Evolutionary conservation across 192 early-diverging fungal species (phyloP).

Genomic region (Chytriomyces sp.): DNA sequence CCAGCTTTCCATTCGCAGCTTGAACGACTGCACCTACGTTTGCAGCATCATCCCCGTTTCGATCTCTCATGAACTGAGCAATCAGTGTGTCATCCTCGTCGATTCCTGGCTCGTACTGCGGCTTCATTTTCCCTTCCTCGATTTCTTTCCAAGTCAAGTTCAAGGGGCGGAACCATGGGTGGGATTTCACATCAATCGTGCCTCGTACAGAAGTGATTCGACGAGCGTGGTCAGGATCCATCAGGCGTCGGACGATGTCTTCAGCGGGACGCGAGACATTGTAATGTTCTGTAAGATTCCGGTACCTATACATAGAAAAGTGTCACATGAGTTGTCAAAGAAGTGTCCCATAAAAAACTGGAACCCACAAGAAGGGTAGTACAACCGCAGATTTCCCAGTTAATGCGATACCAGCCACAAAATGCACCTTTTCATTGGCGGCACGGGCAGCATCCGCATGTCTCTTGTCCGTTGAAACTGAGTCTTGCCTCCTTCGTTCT

Average conservation of each 20-base stretch:
- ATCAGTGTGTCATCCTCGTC: constrained; percentile 7
- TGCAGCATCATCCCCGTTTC: not conserved
- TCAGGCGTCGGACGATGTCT: constrained; percentile 30
- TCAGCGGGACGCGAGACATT: constrained; percentile 30
- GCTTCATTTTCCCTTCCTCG: constrained; percentile 33
- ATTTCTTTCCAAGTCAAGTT: constrained; percentile 30
- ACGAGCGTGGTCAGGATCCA: constrained; percentile 29
- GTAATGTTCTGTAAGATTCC: constrained; percentile 33
- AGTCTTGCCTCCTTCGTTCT: too few relatives aligned
- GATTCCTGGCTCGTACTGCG: constrained; percentile 23
- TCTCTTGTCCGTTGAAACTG: too few relatives aligned
- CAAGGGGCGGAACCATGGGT: constrained; percentile 33
- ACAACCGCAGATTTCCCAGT: not conserved
- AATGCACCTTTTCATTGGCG: not conserved
- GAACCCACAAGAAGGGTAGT: constrained; percentile 15
- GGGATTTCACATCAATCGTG: constrained; percentile 21
- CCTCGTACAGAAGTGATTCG: constrained; percentile 22
- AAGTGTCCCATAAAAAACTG: not conserved
- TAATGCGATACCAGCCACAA: constrained; percentile 24
- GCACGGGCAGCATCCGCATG: too few relatives aligned
- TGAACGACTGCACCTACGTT: not conserved
- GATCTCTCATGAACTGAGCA: not conserved
- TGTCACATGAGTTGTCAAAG: not conserved
- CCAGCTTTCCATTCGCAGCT: not conserved
- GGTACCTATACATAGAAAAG: constrained; percentile 14